These are phyloP conservation scores for Sporisorium sorghi DNA, from an alignment of 1,284 basidiomycete species.

Conservation along the genomic window DNA sequence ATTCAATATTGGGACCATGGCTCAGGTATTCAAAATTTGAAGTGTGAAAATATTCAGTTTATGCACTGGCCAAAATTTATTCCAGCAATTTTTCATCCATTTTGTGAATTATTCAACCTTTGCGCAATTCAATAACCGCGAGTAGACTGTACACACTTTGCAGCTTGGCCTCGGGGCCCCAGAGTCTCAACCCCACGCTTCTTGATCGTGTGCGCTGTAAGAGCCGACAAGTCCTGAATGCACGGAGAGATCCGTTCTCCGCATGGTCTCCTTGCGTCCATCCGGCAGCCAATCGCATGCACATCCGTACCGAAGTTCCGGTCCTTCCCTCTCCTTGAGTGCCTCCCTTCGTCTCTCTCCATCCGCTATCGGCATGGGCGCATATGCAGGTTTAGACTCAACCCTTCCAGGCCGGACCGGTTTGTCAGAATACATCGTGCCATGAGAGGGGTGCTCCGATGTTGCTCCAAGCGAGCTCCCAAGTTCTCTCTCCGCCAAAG, in stretches of 20 bases:
- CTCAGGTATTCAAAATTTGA: too few relatives aligned
- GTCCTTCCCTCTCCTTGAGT: background rate
- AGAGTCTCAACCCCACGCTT: too few relatives aligned
- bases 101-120: too few relatives aligned
- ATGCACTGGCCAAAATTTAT: too few relatives aligned
- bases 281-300: conserved; percentile 2
- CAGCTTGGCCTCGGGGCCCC: background rate
- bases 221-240: background rate
- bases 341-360: background rate
- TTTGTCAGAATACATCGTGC: too few relatives aligned
- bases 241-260: background rate
- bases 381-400: conserved; percentile 1
- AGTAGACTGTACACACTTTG: too few relatives aligned
- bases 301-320: conserved; percentile 15
- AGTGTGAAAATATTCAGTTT: too few relatives aligned
- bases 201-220: background rate
- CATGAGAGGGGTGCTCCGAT: background rate
- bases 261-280: background rate
- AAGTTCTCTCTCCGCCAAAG: background rate
- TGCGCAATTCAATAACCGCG: too few relatives aligned
- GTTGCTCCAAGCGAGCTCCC: conserved; percentile 11
- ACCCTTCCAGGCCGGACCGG: conserved; percentile 16
- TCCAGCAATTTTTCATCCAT: background rate
- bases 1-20: too few relatives aligned
- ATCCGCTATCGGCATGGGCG: conserved; percentile 6